A percentile compares a stretch with the other conserved stretches of the same genome.
phyloP scores from a whole-genome alignment of 1,284 basidiomycete species.

The Tranzscheliella williamsii region DNA sequence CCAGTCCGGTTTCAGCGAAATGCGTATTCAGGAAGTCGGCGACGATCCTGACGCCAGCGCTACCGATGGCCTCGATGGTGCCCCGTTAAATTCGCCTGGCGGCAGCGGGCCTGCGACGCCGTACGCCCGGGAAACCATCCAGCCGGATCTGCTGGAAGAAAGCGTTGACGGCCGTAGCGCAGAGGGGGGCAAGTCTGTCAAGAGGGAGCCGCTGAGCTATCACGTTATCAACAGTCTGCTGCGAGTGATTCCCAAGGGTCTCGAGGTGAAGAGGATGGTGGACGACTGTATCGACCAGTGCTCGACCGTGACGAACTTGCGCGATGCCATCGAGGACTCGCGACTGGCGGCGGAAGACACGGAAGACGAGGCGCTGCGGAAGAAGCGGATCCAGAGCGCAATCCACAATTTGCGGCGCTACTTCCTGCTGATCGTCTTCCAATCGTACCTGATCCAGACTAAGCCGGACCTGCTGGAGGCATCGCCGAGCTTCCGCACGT shows the following conservation, averaged over 20 bases:
- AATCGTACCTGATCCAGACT: conserved; percentile 86
- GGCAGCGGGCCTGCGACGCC: conserved; percentile 12
- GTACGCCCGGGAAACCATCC: conserved; percentile 19
- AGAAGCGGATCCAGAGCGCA: conserved; percentile 63
- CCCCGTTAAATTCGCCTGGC: neutral
- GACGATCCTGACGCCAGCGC: neutral
- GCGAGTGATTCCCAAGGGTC: conserved; percentile 87
- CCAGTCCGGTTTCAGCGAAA: conserved; percentile 56
- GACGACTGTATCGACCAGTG: conserved; percentile 91
- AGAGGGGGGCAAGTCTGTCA: conserved; percentile 2
- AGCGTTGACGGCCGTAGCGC: neutral
- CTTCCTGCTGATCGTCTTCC: conserved; percentile 89
- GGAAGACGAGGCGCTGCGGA: conserved; percentile 74
- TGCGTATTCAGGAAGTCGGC: conserved; percentile 16
- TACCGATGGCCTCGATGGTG: neutral
- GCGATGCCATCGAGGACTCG: conserved; percentile 85
- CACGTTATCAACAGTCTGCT: conserved; percentile 77
- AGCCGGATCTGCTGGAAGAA: conserved; percentile 21
- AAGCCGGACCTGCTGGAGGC: conserved; percentile 68
- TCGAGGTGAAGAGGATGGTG: conserved; percentile 80
- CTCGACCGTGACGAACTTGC: conserved; percentile 73
- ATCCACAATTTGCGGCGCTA: conserved; percentile 65
- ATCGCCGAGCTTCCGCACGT: conserved; percentile 51
- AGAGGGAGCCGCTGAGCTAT: conserved; percentile 48
- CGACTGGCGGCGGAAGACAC: conserved; percentile 74